Percentiles rank a stretch among this genome's conserved stretches.
These are phyloP conservation scores for Platanthera guangdongensis DNA, from an alignment of 106 monocot species.

Conservation along the genomic window DNA sequence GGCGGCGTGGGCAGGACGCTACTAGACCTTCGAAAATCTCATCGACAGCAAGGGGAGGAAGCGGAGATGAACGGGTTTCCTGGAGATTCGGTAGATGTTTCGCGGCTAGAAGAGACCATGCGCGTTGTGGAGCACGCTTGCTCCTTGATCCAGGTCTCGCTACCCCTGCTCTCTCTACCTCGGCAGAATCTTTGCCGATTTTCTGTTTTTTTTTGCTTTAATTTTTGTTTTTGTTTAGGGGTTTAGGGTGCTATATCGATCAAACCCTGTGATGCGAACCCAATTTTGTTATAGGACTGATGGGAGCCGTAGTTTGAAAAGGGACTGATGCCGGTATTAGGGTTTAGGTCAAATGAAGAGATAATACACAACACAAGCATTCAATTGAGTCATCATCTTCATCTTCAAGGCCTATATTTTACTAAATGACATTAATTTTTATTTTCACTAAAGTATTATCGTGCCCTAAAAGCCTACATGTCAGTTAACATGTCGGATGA, in stretches of 20 bases:
- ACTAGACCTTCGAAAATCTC: neutral
- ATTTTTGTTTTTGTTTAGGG: neutral
- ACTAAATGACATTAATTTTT: no score
- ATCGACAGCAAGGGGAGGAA: neutral
- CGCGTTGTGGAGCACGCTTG: constrained; percentile 44
- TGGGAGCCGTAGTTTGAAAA: no score
- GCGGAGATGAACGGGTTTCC: constrained; percentile 41
- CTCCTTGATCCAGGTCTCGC: constrained; percentile 38
- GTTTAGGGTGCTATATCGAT: neutral
- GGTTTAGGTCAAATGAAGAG: no score
- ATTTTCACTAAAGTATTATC: no score
- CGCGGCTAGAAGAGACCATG: constrained; percentile 36
- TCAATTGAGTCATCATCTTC: no score
- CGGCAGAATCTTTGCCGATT: neutral
- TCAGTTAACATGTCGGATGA: no score
- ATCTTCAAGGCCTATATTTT: no score
- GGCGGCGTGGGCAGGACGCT: no score
- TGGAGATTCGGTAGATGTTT: constrained; percentile 21
- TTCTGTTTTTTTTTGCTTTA: neutral
- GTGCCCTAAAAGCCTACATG: no score
- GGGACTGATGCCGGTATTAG: no score
- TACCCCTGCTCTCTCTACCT: neutral
- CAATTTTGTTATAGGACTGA: no score
- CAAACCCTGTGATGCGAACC: neutral
- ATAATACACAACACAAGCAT: no score